Percentiles rank a stretch among this genome's conserved stretches.
Conservation (phyloP, 208 protist genomes). For the Phytomonas sp. region DNA sequence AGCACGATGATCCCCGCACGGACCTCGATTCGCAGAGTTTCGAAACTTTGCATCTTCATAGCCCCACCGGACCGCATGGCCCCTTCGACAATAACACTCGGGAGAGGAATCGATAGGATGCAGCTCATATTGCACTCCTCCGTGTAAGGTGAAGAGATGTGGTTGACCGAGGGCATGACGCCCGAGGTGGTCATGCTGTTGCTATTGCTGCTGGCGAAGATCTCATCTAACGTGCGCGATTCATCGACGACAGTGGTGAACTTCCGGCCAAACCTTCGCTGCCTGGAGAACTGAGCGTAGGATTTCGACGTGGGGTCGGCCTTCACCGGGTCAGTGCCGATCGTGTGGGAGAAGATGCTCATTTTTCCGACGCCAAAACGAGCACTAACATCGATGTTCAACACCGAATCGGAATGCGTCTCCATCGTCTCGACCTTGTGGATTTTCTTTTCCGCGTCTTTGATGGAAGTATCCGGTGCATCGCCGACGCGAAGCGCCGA, state of each 20-base stretch:
- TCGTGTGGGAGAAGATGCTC: conserved; percentile 25
- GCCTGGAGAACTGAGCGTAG: not conserved
- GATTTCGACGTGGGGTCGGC: not conserved
- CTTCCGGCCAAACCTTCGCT: not conserved
- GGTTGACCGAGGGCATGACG: not conserved
- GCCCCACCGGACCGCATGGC: conserved; percentile 15
- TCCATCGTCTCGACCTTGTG: conserved; percentile 3
- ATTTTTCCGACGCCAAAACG: conserved; percentile 39
- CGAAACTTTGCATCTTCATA: conserved; percentile 21
- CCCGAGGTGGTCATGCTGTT: conserved; percentile 7
- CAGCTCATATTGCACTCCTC: conserved; percentile 21
- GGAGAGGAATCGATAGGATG: conserved; percentile 55
- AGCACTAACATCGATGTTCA: conserved; percentile 44
- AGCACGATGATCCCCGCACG: conserved; percentile 57
- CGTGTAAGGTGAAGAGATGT: not conserved
- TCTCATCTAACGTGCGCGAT: not conserved
- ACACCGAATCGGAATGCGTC: not conserved
- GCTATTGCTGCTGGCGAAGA: not conserved
- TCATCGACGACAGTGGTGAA: not conserved
- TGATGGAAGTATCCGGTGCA: conserved; percentile 5
- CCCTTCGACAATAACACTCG: conserved; percentile 25
- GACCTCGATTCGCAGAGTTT: conserved; percentile 51
- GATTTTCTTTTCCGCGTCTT: conserved; percentile 4
- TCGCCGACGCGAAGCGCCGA: too few species aligned
- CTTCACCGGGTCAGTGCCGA: not conserved